Conservation (phyloP, 768 basidiomycete species). For the Lentinula boryana region DNA sequence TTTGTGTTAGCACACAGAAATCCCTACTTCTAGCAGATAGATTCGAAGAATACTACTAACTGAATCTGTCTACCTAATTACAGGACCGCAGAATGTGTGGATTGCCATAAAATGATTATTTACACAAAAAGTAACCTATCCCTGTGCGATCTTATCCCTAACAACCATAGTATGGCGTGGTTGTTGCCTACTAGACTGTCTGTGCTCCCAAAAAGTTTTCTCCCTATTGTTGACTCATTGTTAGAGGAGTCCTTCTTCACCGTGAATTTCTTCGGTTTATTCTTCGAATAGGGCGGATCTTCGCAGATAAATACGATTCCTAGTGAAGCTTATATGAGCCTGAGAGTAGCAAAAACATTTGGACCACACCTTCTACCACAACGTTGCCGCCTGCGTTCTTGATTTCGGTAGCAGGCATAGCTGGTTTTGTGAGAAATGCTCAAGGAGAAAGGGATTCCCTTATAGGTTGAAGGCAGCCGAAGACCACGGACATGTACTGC, state of each 20-base stretch:
- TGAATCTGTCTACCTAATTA: no score
- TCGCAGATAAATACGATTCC: slow-evolving; percentile 10
- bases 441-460: neutral
- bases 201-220: slow-evolving; percentile 1
- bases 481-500: no score
- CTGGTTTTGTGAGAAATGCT: neutral
- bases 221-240: slow-evolving; percentile 2
- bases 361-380: neutral
- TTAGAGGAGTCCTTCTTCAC: neutral
- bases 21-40: no score
- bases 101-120: no score
- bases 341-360: neutral
- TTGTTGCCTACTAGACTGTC: neutral
- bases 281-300: slow-evolving; percentile 2
- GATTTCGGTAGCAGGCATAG: neutral
- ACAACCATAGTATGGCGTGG: no score
- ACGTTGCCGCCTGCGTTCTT: neutral
- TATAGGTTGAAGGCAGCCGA: neutral
- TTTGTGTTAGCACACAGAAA: no score
- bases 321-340: neutral
- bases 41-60: no score
- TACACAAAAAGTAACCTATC: no score
- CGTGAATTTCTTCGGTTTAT: slow-evolving; percentile 2
- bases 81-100: no score
- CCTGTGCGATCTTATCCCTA: no score